Evolutionary conservation across 306 rosid species (phyloP).

Genomic region (Gastrolobium bilobum): DNA sequence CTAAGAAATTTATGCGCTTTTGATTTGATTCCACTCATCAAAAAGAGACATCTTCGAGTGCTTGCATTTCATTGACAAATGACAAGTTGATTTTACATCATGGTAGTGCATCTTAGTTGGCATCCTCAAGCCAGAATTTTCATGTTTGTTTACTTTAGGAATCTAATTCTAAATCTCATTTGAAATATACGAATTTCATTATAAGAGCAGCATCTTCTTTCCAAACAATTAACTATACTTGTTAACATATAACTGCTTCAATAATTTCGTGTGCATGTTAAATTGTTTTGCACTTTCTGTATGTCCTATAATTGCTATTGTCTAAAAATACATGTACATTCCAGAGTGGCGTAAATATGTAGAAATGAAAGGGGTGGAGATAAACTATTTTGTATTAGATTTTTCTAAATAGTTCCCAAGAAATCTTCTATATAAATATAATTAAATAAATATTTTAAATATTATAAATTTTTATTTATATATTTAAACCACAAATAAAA

Average conservation of each 20-base stretch:
- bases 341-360: too few species aligned
- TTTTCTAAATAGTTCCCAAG: too few species aligned
- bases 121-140: conserved; percentile 16
- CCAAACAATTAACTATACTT: background rate
- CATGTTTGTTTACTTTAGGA: background rate
- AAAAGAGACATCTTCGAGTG: conserved; percentile 35
- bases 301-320: background rate
- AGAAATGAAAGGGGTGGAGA: too few species aligned
- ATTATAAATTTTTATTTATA: too few species aligned
- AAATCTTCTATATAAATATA: too few species aligned
- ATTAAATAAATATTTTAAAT: too few species aligned
- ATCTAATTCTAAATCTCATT: conserved; percentile 38
- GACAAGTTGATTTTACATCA: conserved; percentile 27
- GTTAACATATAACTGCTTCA: background rate
- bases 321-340: background rate
- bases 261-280: background rate
- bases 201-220: conserved; percentile 11
- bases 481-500: too few species aligned
- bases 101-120: conserved; percentile 38
- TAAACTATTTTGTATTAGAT: too few species aligned
- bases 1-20: conserved; percentile 32
- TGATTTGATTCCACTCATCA: conserved; percentile 12
- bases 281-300: background rate
- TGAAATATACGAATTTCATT: conserved; percentile 1
- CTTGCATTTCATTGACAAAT: background rate